Evolutionary conservation across 495 filamentous ascomycete genomes (phyloP), one percentile per base, ranked within the genome.

Genomic region (Halenospora varia): DNA sequence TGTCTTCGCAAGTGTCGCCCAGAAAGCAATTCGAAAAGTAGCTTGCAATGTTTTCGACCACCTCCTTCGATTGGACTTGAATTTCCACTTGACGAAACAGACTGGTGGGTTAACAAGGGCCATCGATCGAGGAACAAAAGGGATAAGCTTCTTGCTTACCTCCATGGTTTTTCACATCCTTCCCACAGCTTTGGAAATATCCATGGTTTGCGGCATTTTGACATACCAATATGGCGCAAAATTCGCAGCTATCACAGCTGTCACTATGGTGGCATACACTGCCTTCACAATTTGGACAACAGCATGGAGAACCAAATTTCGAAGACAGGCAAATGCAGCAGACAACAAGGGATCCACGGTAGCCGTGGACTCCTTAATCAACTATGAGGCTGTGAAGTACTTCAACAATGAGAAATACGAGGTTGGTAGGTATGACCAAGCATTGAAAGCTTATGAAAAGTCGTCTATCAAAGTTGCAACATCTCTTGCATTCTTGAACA

Each of bases 161-260:
- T 96, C 92, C 40, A 97, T 98, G 94, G 92, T 98, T 35, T 97
- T 98, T 66, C 95, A 97, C 66, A 88, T 98, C 42, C 79, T 97
- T 15, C 94, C 94, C 0, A 97, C 94, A 0, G 90, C 92, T 0
- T 70, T 98, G 50, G 94, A 98, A 70, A 97, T 98, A 50, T 82
- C 83, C 45, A 88, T 98, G 75, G 94, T 98, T 1, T 98, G 94
- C 67, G 92, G 95, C 54, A 96, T 78, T 50, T 63, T 95, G 77
- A 96, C 93, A 8, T 97, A 93, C 69, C 92, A 97, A 70, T 98
- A 95, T 68, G 94, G 94, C 22, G 76, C 82, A 48, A 82, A 90
- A 63, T 98, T 97, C 71, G 94, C 94, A 10, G 88, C 88, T 47
- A 93, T 98, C 60, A 98, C 94, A 1, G 87, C 87, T 2, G 66